Evolutionary conservation across 2,329 filamentous ascomycete species (phyloP).

Genomic region (Endoconidiophora laricicola): DNA sequence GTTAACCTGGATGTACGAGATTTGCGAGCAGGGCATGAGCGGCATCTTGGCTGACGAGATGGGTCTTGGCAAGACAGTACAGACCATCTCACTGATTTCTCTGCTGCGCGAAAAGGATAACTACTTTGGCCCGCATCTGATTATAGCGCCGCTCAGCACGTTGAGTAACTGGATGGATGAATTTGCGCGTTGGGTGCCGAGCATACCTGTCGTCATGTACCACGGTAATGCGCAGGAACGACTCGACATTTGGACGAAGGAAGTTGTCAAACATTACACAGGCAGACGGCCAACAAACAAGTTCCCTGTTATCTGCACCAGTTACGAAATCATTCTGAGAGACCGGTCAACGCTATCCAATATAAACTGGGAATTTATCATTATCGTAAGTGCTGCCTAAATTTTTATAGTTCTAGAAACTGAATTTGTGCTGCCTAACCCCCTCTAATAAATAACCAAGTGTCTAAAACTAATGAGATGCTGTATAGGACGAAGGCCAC

Average conservation of each 20-base stretch:
- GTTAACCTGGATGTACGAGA: conserved; percentile 87
- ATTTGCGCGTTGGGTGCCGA: conserved; percentile 77
- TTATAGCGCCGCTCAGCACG: conserved; percentile 80
- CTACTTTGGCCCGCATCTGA: conserved; percentile 72
- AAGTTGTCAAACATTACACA: conserved; percentile 53
- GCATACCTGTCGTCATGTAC: conserved; percentile 77
- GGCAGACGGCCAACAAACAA: conserved; percentile 28
- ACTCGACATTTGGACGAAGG: conserved; percentile 55
- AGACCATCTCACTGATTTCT: conserved; percentile 76
- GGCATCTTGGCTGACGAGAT: conserved; percentile 90
- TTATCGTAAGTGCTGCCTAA: conserved; percentile 45
- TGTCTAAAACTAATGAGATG: not conserved
- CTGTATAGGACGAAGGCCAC: conserved; percentile 68
- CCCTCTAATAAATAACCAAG: conserved; percentile 2
- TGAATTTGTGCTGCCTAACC: not conserved
- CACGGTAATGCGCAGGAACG: conserved; percentile 70
- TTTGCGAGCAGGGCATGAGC: conserved; percentile 63
- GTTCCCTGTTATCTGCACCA: conserved; percentile 88
- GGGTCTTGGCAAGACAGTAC: conserved; percentile 81
- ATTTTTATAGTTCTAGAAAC: conserved; percentile 4
- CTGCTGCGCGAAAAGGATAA: conserved; percentile 73
- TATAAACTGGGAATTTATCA: conserved; percentile 93
- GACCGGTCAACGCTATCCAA: conserved; percentile 67
- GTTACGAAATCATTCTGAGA: conserved; percentile 88
- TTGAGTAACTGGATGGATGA: conserved; percentile 94